Percentiles rank a stretch among this genome's conserved stretches.
Evolutionary conservation across 2,329 filamentous ascomycete species (phyloP).

Genomic region (Aureobasidium namibiae): DNA sequence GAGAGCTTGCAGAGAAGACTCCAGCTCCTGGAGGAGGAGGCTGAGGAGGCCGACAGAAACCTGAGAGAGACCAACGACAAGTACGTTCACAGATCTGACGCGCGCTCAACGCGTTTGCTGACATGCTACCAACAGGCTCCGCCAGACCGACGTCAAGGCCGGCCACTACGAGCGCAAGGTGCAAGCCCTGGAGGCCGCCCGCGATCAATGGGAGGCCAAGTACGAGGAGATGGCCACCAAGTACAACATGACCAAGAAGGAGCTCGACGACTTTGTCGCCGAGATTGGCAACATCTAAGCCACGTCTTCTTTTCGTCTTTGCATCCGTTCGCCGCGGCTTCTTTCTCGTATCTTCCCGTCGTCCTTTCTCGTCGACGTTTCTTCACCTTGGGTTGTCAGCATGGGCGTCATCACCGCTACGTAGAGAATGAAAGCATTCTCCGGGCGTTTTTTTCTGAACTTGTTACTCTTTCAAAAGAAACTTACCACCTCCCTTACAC

Average conservation of each 20-base stretch:
- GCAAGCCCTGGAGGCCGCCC: constrained; percentile 83
- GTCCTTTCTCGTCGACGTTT: neutral
- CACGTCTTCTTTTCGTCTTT: neutral
- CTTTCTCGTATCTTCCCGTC: constrained; percentile 5
- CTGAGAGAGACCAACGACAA: constrained; percentile 97
- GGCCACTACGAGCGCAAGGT: constrained; percentile 99
- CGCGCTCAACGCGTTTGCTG: neutral
- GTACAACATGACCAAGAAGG: constrained; percentile 74
- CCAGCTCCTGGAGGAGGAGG: constrained; percentile 95
- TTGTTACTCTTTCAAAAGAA: constrained; percentile 6
- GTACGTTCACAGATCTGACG: constrained; percentile 49
- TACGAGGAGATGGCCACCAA: constrained; percentile 97
- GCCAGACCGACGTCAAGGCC: constrained; percentile 98
- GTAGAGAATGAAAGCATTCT: constrained; percentile 12
- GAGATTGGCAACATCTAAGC: constrained; percentile 89
- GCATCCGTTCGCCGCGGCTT: neutral
- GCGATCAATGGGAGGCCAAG: constrained; percentile 93
- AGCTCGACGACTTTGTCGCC: constrained; percentile 79
- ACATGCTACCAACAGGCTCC: constrained; percentile 57
- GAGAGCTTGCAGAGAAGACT: constrained; percentile 86
- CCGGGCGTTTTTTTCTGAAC: constrained; percentile 9
- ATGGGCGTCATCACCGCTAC: constrained; percentile 12
- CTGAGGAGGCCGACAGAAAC: constrained; percentile 92
- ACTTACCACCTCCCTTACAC: constrained; percentile 1
- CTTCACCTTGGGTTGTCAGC: constrained; percentile 9